A percentile compares a stretch with the other conserved stretches of the same genome.
phyloP scores from a whole-genome alignment of 176 grass and related monocot species.

The Eleusine indica region DNA sequence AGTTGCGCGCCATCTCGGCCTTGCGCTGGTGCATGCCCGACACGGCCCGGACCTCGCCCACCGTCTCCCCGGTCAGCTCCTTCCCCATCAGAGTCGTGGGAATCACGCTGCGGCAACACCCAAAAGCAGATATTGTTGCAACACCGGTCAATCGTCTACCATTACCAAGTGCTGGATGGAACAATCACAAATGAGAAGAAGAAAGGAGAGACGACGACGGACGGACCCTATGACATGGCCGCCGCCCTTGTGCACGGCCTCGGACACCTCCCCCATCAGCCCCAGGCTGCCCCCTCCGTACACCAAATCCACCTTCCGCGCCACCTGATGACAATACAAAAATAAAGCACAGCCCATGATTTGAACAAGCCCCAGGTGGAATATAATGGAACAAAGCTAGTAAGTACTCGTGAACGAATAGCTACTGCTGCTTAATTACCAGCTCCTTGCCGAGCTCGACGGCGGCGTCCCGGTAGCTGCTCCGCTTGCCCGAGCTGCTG shows the following conservation, averaged over 20 bases:
- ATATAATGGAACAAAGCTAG: not conserved
- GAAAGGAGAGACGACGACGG: too few species aligned
- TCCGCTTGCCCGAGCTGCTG: slow-evolving; percentile 93
- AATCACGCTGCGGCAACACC: slow-evolving; percentile 55
- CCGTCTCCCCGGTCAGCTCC: slow-evolving; percentile 89
- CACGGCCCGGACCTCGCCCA: slow-evolving; percentile 84
- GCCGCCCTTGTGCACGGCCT: slow-evolving; percentile 83
- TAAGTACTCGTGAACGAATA: not conserved
- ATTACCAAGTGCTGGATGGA: not conserved
- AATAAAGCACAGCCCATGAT: not conserved
- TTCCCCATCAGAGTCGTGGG: slow-evolving; percentile 82
- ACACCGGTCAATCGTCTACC: too few species aligned
- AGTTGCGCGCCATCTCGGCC: slow-evolving; percentile 88
- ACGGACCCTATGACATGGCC: slow-evolving; percentile 86
- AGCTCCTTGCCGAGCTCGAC: slow-evolving; percentile 88
- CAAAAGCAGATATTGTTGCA: not conserved
- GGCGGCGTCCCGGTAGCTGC: slow-evolving; percentile 91
- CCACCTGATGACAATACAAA: slow-evolving; percentile 45
- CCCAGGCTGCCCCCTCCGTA: slow-evolving; percentile 90
- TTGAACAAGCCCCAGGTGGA: not conserved
- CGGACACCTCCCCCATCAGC: slow-evolving; percentile 92
- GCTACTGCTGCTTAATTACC: slow-evolving; percentile 19
- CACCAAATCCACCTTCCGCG: slow-evolving; percentile 85
- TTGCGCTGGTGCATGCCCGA: slow-evolving; percentile 92
- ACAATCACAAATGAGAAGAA: not conserved